Evolutionary conservation across 1,284 basidiomycete genomes (phyloP), one percentile per base, ranked within the genome.

Genomic region (Ustilago tritici): DNA sequence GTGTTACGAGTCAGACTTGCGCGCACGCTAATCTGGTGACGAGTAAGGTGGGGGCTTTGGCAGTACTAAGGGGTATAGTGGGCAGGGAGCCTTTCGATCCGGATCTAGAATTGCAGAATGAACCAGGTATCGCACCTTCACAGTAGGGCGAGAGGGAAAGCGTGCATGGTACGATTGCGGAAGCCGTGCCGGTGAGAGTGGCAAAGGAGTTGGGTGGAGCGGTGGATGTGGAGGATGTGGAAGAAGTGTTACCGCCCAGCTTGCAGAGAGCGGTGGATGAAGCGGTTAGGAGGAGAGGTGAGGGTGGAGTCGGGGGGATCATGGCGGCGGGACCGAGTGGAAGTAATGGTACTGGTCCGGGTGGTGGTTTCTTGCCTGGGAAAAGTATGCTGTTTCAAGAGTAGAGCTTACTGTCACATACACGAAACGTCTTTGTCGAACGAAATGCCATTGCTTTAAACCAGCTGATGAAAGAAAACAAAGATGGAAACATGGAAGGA

Each of bases 1-100:
- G 94, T 92, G 85, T 85, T 90, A 88, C 70, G 11, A 74, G 70
- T 34, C 73, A 78, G 28, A 69, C 79, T 34, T 84, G 82, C 49
- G 62, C 70, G 3, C 69, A 80, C 34, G 79, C 69, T 17, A 84
- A 84, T 46, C 58, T 77, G 14, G 84, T 86, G 19, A 84, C 84
- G 3, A 75, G 71, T 17, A 86, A 86, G 52, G 70, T 81, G 11
- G 85, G 85, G 8, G 85, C 84, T 0, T 55, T 81, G 7, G 84
- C 75, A 5, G 82, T 86, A 23, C 64, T 86, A 4, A 74, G 84
- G 10, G 83, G 82, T 9, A 75, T 86, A 12, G 65, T 84, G 2
- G 83, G 83, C 4, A 46, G 77, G 19, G 79, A 84, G 43, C 76
- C 78, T 9, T 83, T 84, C 50, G 82, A 82, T 59, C 50, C 61